Percentiles rank a stretch among this genome's conserved stretches.
Evolutionary conservation across 495 filamentous ascomycete genomes (phyloP).

Genomic region (Bacidia rubella): DNA sequence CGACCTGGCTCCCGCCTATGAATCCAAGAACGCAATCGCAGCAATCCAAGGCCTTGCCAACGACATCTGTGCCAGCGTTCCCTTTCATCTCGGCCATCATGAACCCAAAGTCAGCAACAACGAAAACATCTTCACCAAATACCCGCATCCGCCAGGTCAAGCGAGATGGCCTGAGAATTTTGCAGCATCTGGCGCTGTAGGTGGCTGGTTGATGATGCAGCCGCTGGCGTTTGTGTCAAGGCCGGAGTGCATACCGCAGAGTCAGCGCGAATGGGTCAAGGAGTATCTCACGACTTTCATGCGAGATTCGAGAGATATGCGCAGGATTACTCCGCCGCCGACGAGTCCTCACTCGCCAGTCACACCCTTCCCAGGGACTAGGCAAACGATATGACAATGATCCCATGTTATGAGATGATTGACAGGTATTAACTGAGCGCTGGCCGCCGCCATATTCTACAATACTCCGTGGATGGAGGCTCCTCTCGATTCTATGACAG

Average conservation of each 20-base stretch:
- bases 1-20: background rate
- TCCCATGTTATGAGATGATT: no score
- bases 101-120: background rate
- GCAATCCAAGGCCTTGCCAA: background rate
- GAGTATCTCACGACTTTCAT: slow-evolving; percentile 7
- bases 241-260: background rate
- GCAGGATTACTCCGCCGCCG: background rate
- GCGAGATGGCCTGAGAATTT: slow-evolving; percentile 5
- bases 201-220: slow-evolving; percentile 7
- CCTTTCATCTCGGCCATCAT: slow-evolving; percentile 4
- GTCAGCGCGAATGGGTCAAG: background rate
- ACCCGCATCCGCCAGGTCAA: slow-evolving; percentile 3
- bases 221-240: slow-evolving; percentile 1
- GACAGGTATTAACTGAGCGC: no score
- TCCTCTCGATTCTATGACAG: no score
- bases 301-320: slow-evolving; percentile 5
- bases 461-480: no score
- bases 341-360: background rate
- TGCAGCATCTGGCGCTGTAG: slow-evolving; percentile 1
- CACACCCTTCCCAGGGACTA: no score
- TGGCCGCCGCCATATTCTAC: no score
- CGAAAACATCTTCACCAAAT: background rate
- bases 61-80: slow-evolving; percentile 3
- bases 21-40: background rate
- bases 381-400: no score